Percentiles rank a stretch among this genome's conserved stretches.
Conservation (phyloP, 257 asterid species). For the Capsicum pubescens region DNA sequence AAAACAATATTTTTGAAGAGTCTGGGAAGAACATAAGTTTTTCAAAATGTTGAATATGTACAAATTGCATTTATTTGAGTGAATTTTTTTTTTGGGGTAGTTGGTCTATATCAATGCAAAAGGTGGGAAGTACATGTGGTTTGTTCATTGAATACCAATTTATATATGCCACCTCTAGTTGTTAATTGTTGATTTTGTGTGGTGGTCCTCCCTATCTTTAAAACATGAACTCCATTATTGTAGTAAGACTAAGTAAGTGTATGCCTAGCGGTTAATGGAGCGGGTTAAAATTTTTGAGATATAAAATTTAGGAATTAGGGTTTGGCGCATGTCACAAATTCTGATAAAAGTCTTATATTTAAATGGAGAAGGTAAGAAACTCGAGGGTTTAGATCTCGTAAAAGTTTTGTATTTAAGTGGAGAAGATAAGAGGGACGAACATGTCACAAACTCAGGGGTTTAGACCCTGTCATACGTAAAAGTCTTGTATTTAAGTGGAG, state of each 20-base stretch:
- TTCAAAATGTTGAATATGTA: not conserved
- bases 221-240: not conserved
- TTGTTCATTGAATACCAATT: conserved; percentile 2
- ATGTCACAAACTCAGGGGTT: too few relatives aligned
- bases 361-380: not conserved
- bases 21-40: not conserved
- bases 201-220: conserved; percentile 8
- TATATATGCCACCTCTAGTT: not conserved
- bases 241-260: not conserved
- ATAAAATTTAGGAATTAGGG: too few relatives aligned
- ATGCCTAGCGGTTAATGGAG: not conserved
- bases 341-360: too few relatives aligned
- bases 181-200: not conserved
- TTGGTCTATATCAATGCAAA: not conserved
- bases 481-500: not conserved
- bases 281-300: not conserved
- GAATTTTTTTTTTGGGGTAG: not conserved
- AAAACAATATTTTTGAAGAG: too few relatives aligned
- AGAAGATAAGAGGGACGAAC: not conserved
- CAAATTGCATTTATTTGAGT: conserved; percentile 1
- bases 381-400: not conserved
- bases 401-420: not conserved
- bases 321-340: too few relatives aligned
- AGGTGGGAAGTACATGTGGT: not conserved
- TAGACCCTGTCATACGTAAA: not conserved